A percentile compares a stretch with the other conserved stretches of the same genome.
These are phyloP conservation scores for Blastomyces percursus DNA, from an alignment of 2,329 filamentous ascomycete genomes.

Conservation along the genomic window DNA sequence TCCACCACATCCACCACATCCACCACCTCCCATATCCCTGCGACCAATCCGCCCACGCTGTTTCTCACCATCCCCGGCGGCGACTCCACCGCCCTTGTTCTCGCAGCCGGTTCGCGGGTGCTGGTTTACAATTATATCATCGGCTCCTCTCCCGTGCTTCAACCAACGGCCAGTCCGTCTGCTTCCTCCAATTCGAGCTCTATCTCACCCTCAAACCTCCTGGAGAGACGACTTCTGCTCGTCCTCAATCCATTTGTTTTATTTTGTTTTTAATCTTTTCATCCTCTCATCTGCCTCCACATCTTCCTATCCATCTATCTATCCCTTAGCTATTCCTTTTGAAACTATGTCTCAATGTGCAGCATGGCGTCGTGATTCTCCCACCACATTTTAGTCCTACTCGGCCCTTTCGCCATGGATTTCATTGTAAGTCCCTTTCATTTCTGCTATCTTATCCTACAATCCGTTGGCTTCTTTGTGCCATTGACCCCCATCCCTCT, in stretches of 20 bases:
- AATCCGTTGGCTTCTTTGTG: neutral
- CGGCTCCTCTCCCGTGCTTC: neutral
- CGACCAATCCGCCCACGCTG: neutral
- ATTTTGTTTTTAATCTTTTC: too few relatives aligned
- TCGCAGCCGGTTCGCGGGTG: too few relatives aligned
- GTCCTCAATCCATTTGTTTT: too few relatives aligned
- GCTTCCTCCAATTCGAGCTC: neutral
- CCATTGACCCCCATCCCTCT: neutral
- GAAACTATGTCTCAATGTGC: slow-evolving; percentile 20
- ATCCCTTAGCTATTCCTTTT: too few relatives aligned
- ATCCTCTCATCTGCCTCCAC: neutral
- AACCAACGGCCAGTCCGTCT: too few relatives aligned
- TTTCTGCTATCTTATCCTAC: neutral
- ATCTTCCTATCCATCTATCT: neutral
- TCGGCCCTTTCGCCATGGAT: slow-evolving; percentile 25
- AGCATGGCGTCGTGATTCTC: slow-evolving; percentile 4
- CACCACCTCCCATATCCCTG: neutral
- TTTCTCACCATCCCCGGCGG: neutral
- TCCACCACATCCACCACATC: neutral
- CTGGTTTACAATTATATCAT: neutral
- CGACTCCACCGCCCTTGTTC: too few relatives aligned
- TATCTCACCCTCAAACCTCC: neutral
- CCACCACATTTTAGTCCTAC: neutral
- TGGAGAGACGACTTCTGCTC: neutral
- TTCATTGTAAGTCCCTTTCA: slow-evolving; percentile 32